These are phyloP conservation scores for Amanita pseudoporphyria DNA, from an alignment of 768 basidiomycete genomes.

Conservation along the genomic window DNA sequence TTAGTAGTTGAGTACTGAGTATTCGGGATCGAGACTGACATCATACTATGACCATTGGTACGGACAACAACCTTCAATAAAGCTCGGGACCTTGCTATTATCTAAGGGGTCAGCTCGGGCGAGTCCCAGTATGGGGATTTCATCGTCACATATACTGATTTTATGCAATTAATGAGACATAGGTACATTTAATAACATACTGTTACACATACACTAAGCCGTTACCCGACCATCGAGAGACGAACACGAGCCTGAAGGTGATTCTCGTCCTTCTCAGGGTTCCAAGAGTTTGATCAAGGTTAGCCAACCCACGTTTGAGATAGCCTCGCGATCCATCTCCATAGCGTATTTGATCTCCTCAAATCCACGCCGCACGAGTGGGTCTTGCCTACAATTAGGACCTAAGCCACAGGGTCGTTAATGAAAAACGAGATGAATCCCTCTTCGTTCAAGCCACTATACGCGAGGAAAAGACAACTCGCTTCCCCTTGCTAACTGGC, in stretches of 20 bases:
- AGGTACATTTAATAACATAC: not conserved
- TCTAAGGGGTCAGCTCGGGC: conserved; percentile 15
- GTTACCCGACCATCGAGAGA: conserved; percentile 51
- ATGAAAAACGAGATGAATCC: not conserved
- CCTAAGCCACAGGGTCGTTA: not conserved
- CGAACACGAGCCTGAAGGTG: conserved; percentile 48
- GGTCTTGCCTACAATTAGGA: conserved; percentile 29
- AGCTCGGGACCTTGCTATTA: conserved; percentile 43
- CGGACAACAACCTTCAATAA: conserved; percentile 26
- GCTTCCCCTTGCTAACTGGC: conserved; percentile 52
- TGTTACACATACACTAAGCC: conserved; percentile 30
- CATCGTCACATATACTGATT: conserved; percentile 27
- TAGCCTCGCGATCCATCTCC: conserved; percentile 31
- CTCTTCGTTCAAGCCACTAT: not conserved
- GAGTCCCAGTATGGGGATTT: not conserved
- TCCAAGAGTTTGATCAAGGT: conserved; percentile 37
- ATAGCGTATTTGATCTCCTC: conserved; percentile 57
- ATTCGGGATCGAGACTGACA: conserved; percentile 30
- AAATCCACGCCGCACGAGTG: conserved; percentile 51
- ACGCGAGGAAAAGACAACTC: not conserved
- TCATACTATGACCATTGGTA: not conserved
- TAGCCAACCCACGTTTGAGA: conserved; percentile 32
- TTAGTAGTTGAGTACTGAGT: conserved; percentile 35
- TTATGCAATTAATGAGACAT: not conserved
- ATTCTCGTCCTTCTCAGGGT: conserved; percentile 47